Base-by-base conservation (phyloP, 2,329 filamentous ascomycete species). In the Botrytis hyacinthi region DNA sequence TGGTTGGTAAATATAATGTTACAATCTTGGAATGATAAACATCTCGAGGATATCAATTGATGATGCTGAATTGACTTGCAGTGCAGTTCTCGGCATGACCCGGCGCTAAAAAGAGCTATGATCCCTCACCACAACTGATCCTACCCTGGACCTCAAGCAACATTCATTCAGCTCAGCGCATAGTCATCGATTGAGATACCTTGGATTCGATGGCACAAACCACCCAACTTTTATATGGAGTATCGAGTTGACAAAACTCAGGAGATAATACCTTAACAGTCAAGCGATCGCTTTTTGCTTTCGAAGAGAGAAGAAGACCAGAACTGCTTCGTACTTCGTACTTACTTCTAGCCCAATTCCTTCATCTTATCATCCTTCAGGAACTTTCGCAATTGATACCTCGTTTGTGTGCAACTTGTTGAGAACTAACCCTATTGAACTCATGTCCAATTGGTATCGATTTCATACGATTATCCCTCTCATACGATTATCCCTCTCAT, bases 101-200 rank as follows among this genome's bases (percentile, higher is more conserved):
- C 66, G 66, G 66, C 66, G 48, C 66, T 69, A 68, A 32, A 57
- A 42, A 20, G 22, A 29, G 66, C 37, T 68, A 42, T 68, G 26
- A 57, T 66, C 12, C 29, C 9, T 35, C 18, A 37, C 32, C 57
- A 54, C 35, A 37, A 37, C 22, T 37, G 20, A 61, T 40, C 20
- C 9, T 16, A 4, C 59, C 18, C 29, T 59, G 57, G 7, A 22
- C 9, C 29, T 35, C 18, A 3, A 29, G 22, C 29, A 35, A 35
- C 46, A 26, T 48, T n/a, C 46, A 16, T 65, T 26, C 18, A 65
- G 6, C 12, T 35, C n/a, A 14, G 29, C 9, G 16, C 18, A 46
- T 35, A 26, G 12, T 20, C n/a, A 57, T 29, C 51, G 18, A 54
- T 18, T 18, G 51, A 54, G 26, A 57, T 32, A 18, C 7, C 51